Evolutionary conservation across 1,284 basidiomycete genomes (phyloP).

Genomic region (Schizophyllum commune): DNA sequence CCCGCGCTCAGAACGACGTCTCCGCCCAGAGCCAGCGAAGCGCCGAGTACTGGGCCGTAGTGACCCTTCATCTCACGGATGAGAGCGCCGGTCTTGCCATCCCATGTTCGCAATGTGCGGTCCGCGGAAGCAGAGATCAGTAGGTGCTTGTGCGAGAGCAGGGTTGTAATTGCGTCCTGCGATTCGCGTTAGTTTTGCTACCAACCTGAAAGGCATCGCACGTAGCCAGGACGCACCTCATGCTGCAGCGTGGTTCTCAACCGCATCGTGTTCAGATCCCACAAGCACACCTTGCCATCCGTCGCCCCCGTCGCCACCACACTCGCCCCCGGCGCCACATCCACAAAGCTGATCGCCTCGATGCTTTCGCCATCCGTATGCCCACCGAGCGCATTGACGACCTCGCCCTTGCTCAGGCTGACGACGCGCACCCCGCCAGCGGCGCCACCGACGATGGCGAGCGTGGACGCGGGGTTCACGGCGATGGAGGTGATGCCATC

Average conservation of each 20-base stretch:
- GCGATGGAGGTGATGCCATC: slow-evolving; percentile 83
- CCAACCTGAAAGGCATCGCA: too few species aligned
- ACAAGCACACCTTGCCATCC: slow-evolving; percentile 90
- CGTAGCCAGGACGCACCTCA: slow-evolving; percentile 47
- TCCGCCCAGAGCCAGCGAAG: slow-evolving; percentile 63
- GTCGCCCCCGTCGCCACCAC: slow-evolving; percentile 86
- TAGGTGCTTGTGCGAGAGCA: slow-evolving; percentile 72
- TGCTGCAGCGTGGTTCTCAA: slow-evolving; percentile 76
- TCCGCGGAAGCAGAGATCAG: slow-evolving; percentile 85
- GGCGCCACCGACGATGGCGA: slow-evolving; percentile 85
- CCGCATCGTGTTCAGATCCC: slow-evolving; percentile 86
- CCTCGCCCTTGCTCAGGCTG: slow-evolving; percentile 79
- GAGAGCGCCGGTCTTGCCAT: slow-evolving; percentile 77
- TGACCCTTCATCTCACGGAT: slow-evolving; percentile 83
- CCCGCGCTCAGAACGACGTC: slow-evolving; percentile 75
- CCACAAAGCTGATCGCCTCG: slow-evolving; percentile 84
- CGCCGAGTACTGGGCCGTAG: slow-evolving; percentile 70
- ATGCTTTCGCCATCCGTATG: slow-evolving; percentile 88
- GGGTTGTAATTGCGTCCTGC: slow-evolving; percentile 82
- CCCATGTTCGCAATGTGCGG: slow-evolving; percentile 86
- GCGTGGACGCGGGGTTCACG: slow-evolving; percentile 76
- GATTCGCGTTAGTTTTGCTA: background rate
- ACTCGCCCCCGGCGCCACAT: slow-evolving; percentile 53
- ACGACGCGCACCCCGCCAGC: slow-evolving; percentile 81
- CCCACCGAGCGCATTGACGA: slow-evolving; percentile 74